Conservation (phyloP, 2,329 filamentous ascomycete genomes). For the Aureobasidium sp. region DNA sequence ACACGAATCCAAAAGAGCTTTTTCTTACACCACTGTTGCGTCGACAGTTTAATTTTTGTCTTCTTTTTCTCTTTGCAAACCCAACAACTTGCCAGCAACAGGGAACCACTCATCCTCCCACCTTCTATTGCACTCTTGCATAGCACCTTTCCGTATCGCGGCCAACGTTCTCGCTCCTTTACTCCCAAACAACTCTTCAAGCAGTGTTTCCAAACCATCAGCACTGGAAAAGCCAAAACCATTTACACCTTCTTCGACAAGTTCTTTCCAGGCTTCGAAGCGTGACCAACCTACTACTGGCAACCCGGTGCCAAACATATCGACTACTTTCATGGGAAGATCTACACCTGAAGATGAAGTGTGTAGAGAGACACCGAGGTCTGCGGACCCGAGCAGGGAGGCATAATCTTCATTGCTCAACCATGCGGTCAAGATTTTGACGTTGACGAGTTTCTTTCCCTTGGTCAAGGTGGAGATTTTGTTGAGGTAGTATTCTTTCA, state of each 20-base stretch:
- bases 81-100: slow-evolving; percentile 52
- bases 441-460: slow-evolving; percentile 57
- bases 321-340: slow-evolving; percentile 97
- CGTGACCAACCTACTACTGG: slow-evolving; percentile 80
- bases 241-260: slow-evolving; percentile 83
- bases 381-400: slow-evolving; percentile 70
- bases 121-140: slow-evolving; percentile 60
- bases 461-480: slow-evolving; percentile 56
- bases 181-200: slow-evolving; percentile 57
- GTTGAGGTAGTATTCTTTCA: slow-evolving; percentile 66
- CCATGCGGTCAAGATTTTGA: slow-evolving; percentile 76
- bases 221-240: slow-evolving; percentile 75
- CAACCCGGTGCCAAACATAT: slow-evolving; percentile 94
- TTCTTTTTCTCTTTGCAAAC: background rate
- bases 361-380: slow-evolving; percentile 85
- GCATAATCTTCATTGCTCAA: slow-evolving; percentile 80
- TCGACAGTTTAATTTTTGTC: background rate
- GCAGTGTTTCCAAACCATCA: slow-evolving; percentile 54
- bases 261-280: slow-evolving; percentile 82
- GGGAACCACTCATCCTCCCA: slow-evolving; percentile 94
- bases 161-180: slow-evolving; percentile 48
- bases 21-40: background rate
- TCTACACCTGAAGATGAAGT: slow-evolving; percentile 92
- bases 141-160: slow-evolving; percentile 71
- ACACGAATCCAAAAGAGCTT: too few species aligned